Base-by-base conservation (phyloP, 2,329 filamentous ascomycete species). In the Fusarium torreyae region DNA sequence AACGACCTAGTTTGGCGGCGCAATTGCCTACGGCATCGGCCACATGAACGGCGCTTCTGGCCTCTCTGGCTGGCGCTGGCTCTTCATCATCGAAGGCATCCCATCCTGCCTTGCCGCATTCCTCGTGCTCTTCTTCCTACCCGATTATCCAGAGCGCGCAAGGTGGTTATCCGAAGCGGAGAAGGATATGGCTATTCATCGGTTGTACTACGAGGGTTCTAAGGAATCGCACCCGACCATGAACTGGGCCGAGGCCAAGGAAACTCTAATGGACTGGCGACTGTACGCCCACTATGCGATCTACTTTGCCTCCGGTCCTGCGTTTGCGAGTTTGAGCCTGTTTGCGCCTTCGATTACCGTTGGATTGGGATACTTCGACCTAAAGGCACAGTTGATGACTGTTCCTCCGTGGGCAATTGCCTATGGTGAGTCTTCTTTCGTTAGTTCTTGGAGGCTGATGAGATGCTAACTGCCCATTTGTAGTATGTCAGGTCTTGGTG, bases 1-100 rank as follows among this genome's bases (percentile, higher is more conserved):
- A 22, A 15, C 13, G 34, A 38, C 22, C 20, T 52, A 78, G 76
- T 93, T 89, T 68, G 91, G 91, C 10, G 92, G 92, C 4, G 84
- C 92, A 2, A 86, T 94, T 10, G 92, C 92, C 1, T 93, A 90
- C 64, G 91, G 84, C 1, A 90, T 94, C 63, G 89, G 90, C 0
- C 89, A 91, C 73, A 91, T 94, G 87, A 89, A 93, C 69, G 85
- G 87, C 8, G 77, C 86, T 2, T 78, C 81, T 1, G 90, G 90
- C 3, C 82, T 90, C 22, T 82, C 85, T 4, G 92, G 88, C 11
- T 94, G 92, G 92, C 84, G 91, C 26, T 94, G 83, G 87, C 83
- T 88, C 31, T 88, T 88, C 70, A 84, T 90, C 62, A 80, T 90
- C 36, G 88, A 91, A 78, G 91, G 91, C 7, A 81, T 92, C 9